Conservation (phyloP, 2,329 filamentous ascomycete species). For the Venturia oleaginea region DNA sequence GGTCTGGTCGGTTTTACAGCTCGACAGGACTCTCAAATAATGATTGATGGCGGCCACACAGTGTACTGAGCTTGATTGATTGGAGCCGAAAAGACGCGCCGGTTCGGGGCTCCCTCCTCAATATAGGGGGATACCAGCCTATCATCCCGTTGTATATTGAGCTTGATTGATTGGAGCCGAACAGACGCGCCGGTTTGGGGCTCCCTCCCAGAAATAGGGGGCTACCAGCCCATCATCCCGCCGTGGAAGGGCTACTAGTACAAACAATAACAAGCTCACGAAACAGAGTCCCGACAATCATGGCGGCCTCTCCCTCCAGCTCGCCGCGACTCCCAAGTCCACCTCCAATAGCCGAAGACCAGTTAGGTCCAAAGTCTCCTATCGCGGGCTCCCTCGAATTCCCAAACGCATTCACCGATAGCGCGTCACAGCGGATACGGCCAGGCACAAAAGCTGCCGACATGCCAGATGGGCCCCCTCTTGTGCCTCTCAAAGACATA, state of each 20-base stretch:
- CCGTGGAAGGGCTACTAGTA: too few relatives aligned
- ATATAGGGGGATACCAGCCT: background rate
- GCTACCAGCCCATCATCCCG: background rate
- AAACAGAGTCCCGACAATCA: slow-evolving; percentile 17
- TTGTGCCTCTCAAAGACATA: slow-evolving; percentile 79
- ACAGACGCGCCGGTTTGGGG: background rate
- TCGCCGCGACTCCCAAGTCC: slow-evolving; percentile 92
- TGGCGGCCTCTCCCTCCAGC: slow-evolving; percentile 51
- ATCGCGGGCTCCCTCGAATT: slow-evolving; percentile 51
- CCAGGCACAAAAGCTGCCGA: slow-evolving; percentile 86
- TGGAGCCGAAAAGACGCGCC: too few relatives aligned
- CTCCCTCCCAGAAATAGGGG: background rate
- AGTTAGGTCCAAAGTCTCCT: slow-evolving; percentile 74
- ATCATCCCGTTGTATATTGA: too few relatives aligned
- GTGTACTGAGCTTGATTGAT: too few relatives aligned
- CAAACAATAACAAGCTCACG: too few relatives aligned
- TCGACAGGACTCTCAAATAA: too few relatives aligned
- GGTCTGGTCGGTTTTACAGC: too few relatives aligned
- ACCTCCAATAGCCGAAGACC: slow-evolving; percentile 88
- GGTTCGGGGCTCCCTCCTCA: background rate
- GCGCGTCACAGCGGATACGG: slow-evolving; percentile 74
- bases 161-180: too few relatives aligned
- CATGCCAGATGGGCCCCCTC: slow-evolving; percentile 84
- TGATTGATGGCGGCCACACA: too few relatives aligned
- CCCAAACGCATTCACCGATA: slow-evolving; percentile 55